A percentile compares a stretch with the other conserved stretches of the same genome.
Evolutionary conservation across 164 flowering plant species (phyloP).

Genomic region (Tetracentron sinense): DNA sequence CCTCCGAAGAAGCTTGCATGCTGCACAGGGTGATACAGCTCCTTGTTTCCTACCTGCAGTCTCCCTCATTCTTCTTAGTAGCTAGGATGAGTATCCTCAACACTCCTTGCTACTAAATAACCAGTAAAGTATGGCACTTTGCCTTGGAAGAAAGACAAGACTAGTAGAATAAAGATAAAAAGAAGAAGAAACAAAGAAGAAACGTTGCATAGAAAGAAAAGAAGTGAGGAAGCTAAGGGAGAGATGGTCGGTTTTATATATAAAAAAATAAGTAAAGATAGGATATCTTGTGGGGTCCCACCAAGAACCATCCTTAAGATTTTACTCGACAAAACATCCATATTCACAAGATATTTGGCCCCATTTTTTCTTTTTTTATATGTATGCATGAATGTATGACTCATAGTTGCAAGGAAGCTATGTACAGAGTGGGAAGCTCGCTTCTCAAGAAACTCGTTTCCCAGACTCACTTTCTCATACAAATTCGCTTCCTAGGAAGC

Average conservation of each 20-base stretch:
- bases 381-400: no score
- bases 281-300: conserved; percentile 17
- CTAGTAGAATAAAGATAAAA: background rate
- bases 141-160: background rate
- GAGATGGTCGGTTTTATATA: conserved; percentile 8
- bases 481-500: no score
- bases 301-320: conserved; percentile 13
- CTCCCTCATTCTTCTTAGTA: conserved; percentile 30
- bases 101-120: background rate
- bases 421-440: no score
- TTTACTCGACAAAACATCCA: conserved; percentile 14
- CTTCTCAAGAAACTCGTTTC: no score
- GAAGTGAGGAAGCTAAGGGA: background rate
- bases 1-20: conserved; percentile 77
- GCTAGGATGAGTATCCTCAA: background rate
- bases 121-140: background rate
- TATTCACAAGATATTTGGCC: conserved; percentile 10
- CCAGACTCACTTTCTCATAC: no score
- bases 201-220: background rate
- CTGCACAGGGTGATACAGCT: conserved; percentile 74
- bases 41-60: conserved; percentile 48
- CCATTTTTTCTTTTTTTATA: no score
- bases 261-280: conserved; percentile 3
- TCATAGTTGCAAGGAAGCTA: no score
- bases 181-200: background rate